These are phyloP conservation scores for Malassezia vespertilionis DNA, from an alignment of 1,284 basidiomycete genomes.

Conservation along the genomic window DNA sequence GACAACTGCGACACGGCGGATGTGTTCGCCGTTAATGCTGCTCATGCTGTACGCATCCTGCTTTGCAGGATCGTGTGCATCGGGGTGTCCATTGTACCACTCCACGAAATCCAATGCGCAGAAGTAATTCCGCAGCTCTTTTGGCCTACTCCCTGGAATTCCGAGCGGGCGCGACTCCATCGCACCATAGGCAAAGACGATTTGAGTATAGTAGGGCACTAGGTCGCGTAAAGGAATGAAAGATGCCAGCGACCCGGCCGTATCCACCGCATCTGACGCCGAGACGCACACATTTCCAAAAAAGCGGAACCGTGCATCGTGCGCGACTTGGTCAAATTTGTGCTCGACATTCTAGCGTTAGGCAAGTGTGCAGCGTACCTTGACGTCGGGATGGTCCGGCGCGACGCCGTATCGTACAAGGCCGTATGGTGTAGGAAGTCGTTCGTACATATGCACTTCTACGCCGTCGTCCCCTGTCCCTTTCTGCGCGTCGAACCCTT, in stretches of 20 bases:
- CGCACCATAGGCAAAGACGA: conserved; percentile 71
- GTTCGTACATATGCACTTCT: conserved; percentile 75
- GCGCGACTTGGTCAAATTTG: conserved; percentile 64
- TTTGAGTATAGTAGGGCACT: conserved; percentile 63
- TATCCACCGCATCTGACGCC: neutral
- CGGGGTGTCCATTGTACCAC: conserved; percentile 92
- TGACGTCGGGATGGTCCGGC: conserved; percentile 97
- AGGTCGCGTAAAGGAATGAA: conserved; percentile 53
- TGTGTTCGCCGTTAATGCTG: conserved; percentile 23
- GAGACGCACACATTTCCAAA: conserved; percentile 83
- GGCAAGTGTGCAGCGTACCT: conserved; percentile 52
- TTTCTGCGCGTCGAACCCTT: conserved; percentile 15
- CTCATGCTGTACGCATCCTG: neutral
- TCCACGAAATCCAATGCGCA: conserved; percentile 79
- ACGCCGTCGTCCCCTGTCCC: conserved; percentile 17
- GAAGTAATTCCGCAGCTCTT: conserved; percentile 54
- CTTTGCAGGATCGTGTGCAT: conserved; percentile 32
- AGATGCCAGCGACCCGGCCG: neutral
- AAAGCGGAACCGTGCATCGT: conserved; percentile 49
- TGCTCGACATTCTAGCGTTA: conserved; percentile 75
- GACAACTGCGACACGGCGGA: conserved; percentile 65
- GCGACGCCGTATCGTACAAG: conserved; percentile 93
- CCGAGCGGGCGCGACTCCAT: conserved; percentile 52
- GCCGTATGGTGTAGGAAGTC: conserved; percentile 86
- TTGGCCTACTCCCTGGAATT: conserved; percentile 51